Evolutionary conservation across 495 filamentous ascomycete species (phyloP).

Genomic region (Talaromyces adpressus): DNA sequence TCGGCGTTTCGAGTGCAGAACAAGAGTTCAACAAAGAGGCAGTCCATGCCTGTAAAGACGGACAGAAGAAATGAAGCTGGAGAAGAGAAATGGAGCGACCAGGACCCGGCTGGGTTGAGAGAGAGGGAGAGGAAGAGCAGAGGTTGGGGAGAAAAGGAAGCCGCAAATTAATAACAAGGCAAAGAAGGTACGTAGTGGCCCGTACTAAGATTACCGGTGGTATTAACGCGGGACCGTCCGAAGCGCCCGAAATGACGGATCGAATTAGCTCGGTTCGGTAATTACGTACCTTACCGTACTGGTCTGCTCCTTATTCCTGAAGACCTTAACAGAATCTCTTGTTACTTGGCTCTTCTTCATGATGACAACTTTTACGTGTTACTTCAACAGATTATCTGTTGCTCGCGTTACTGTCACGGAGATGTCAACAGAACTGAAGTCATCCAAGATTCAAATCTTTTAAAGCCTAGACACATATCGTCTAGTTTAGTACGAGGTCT

Average conservation of each 20-base stretch:
- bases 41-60: slow-evolving; percentile 4
- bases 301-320: background rate
- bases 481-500: background rate
- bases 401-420: background rate
- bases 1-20: background rate
- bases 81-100: slow-evolving; percentile 1
- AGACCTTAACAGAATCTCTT: background rate
- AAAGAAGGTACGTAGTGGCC: background rate
- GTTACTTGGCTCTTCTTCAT: background rate
- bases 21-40: slow-evolving; percentile 4
- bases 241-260: background rate
- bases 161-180: background rate
- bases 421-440: background rate
- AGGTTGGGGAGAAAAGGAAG: background rate
- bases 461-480: background rate
- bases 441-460: background rate
- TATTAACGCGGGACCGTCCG: background rate
- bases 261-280: background rate
- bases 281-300: background rate
- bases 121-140: background rate
- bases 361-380: background rate
- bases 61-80: background rate
- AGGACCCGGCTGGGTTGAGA: background rate
- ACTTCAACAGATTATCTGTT: background rate
- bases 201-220: background rate